These are phyloP conservation scores for Diddensiella caesifluorescens DNA, from an alignment of 805 yeast genomes.

Conservation along the genomic window DNA sequence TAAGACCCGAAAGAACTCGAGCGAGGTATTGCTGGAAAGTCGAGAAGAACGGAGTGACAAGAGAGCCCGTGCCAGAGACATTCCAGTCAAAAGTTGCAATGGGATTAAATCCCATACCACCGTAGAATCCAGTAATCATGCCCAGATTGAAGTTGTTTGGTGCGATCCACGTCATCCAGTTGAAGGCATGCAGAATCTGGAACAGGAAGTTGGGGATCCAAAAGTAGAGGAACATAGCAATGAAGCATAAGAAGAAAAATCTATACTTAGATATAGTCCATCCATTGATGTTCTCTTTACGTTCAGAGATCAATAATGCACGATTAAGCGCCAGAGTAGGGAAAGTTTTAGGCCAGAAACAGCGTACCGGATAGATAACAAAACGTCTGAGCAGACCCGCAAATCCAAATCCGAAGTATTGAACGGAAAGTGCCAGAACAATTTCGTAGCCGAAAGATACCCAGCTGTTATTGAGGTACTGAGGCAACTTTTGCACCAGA, in stretches of 20 bases:
- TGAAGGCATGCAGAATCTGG: slow-evolving; percentile 54
- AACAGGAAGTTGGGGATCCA: slow-evolving; percentile 66
- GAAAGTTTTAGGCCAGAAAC: slow-evolving; percentile 50
- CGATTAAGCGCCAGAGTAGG: slow-evolving; percentile 47
- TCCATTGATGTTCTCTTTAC: slow-evolving; percentile 45
- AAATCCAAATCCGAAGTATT: slow-evolving; percentile 61
- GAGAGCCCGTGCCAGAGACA: slow-evolving; percentile 27
- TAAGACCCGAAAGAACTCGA: slow-evolving; percentile 39
- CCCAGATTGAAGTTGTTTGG: slow-evolving; percentile 48
- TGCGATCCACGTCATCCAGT: slow-evolving; percentile 56
- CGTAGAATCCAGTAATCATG: slow-evolving; percentile 41
- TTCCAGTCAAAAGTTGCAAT: slow-evolving; percentile 52
- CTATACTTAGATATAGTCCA: slow-evolving; percentile 52
- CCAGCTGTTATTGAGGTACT: slow-evolving; percentile 19
- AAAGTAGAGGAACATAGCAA: slow-evolving; percentile 48
- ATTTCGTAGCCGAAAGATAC: slow-evolving; percentile 47
- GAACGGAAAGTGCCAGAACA: slow-evolving; percentile 48
- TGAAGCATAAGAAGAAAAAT: slow-evolving; percentile 42
- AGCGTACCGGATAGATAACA: slow-evolving; percentile 45
- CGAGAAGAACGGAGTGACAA: slow-evolving; percentile 43
- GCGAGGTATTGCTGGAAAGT: slow-evolving; percentile 33
- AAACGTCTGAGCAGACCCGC: slow-evolving; percentile 61
- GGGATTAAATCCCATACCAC: slow-evolving; percentile 52
- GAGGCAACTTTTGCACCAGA: slow-evolving; percentile 10
- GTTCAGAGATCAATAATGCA: slow-evolving; percentile 34